Percentiles rank a stretch among this genome's conserved stretches.
Evolutionary conservation across 1,139 yeast genomes (phyloP).

Genomic region (Casaregolazyma lundiana): DNA sequence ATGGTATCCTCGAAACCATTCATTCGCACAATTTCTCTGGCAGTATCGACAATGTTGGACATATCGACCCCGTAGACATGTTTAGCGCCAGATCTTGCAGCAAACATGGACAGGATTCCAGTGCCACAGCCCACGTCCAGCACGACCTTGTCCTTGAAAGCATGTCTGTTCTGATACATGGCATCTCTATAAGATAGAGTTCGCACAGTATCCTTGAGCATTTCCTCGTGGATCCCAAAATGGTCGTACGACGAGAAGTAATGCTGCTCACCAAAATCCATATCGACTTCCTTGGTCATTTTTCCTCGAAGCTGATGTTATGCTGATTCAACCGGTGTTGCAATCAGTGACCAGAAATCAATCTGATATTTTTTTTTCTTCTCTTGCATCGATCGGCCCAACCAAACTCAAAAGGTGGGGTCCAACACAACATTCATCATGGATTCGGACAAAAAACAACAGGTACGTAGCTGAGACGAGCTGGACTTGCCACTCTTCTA

Average conservation of each 20-base stretch:
- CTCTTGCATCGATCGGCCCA: background rate
- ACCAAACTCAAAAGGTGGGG: background rate
- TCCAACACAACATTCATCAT: background rate
- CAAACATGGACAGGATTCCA: constrained; percentile 95
- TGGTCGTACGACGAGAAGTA: constrained; percentile 95
- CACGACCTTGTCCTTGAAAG: constrained; percentile 92
- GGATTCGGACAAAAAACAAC: background rate
- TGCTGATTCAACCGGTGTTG: too few species aligned
- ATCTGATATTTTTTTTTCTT: background rate
- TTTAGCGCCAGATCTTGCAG: constrained; percentile 96
- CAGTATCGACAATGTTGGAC: constrained; percentile 95
- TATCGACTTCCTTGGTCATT: constrained; percentile 11
- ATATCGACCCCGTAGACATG: constrained; percentile 96
- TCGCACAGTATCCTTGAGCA: constrained; percentile 94
- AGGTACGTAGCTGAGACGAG: background rate
- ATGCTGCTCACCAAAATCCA: constrained; percentile 64
- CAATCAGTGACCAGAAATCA: too few species aligned
- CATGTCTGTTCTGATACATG: constrained; percentile 81
- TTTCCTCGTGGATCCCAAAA: constrained; percentile 97
- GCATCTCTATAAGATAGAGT: constrained; percentile 91
- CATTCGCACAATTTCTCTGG: constrained; percentile 72
- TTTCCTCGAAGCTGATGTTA: too few species aligned
- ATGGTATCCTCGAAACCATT: constrained; percentile 87
- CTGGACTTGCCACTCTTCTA: background rate
- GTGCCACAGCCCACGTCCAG: constrained; percentile 99